Conservation (phyloP, 1,139 yeast species). For the Pichia sp. region DNA sequence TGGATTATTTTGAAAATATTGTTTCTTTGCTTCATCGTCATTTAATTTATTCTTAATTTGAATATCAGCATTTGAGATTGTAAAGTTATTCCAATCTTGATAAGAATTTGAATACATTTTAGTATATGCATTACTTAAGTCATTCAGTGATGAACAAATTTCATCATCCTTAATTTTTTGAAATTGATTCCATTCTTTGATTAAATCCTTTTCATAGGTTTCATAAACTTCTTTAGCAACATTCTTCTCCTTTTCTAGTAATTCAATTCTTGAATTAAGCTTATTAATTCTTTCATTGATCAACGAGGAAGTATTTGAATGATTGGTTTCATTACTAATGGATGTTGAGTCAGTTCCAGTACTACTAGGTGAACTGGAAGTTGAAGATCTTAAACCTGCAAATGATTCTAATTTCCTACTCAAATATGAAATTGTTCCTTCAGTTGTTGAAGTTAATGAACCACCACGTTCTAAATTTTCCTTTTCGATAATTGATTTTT, state of each 20-base stretch:
- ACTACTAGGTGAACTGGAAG: constrained; percentile 32
- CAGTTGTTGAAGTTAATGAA: constrained; percentile 29
- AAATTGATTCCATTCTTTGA: constrained; percentile 74
- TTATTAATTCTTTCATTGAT: constrained; percentile 54
- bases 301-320: constrained; percentile 26
- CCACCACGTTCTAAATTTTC: constrained; percentile 53
- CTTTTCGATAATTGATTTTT: constrained; percentile 64
- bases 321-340: neutral
- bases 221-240: constrained; percentile 41
- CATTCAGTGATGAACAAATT: constrained; percentile 61
- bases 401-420: constrained; percentile 30
- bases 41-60: constrained; percentile 4
- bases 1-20: constrained; percentile 24
- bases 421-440: constrained; percentile 30
- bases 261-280: constrained; percentile 24
- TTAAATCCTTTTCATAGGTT: constrained; percentile 57
- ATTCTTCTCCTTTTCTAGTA: constrained; percentile 26
- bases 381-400: constrained; percentile 22
- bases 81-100: constrained; percentile 59
- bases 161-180: constrained; percentile 76
- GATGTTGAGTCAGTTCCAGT: constrained; percentile 27
- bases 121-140: constrained; percentile 71
- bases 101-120: constrained; percentile 68
- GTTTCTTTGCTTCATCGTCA: neutral
- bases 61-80: constrained; percentile 10